Conservation (phyloP, 2,329 filamentous ascomycete genomes). For the Zopfia rhizophila region DNA sequence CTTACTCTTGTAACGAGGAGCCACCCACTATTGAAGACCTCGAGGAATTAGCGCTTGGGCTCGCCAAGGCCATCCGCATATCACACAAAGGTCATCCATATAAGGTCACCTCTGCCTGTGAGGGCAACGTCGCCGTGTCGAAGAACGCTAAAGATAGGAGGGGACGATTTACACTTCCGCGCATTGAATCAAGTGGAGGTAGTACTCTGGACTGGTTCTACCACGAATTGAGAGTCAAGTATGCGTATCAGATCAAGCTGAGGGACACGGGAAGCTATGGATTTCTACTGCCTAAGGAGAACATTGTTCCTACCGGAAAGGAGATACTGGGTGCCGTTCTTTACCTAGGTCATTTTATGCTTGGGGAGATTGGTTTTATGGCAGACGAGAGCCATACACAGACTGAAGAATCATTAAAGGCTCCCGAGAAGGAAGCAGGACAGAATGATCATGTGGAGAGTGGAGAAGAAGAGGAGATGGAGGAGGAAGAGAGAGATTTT, state of each 20-base stretch:
- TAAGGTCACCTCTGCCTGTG: constrained; percentile 82
- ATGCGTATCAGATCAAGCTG: constrained; percentile 93
- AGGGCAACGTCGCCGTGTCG: constrained; percentile 71
- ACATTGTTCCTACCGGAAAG: constrained; percentile 89
- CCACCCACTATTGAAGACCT: constrained; percentile 92
- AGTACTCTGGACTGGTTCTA: constrained; percentile 96
- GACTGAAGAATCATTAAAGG: constrained; percentile 9
- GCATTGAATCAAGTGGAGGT: constrained; percentile 81
- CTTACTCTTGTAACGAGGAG: constrained; percentile 79
- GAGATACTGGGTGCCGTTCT: constrained; percentile 86
- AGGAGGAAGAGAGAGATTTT: constrained; percentile 9
- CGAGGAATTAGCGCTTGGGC: constrained; percentile 85
- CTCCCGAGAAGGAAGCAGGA: constrained; percentile 6
- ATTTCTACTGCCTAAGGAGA: constrained; percentile 85
- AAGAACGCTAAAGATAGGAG: constrained; percentile 45
- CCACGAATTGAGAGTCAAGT: constrained; percentile 82
- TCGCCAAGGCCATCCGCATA: constrained; percentile 89
- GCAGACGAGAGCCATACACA: constrained; percentile 7
- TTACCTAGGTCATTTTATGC: constrained; percentile 83
- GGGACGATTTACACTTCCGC: constrained; percentile 51
- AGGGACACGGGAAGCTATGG: constrained; percentile 94
- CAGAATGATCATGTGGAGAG: constrained; percentile 1
- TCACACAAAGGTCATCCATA: constrained; percentile 76
- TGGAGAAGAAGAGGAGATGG: constrained; percentile 6
- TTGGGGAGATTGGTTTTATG: constrained; percentile 57